Evolutionary conservation across 2,329 filamentous ascomycete genomes (phyloP).

Genomic region (Apiospora saccharicola): DNA sequence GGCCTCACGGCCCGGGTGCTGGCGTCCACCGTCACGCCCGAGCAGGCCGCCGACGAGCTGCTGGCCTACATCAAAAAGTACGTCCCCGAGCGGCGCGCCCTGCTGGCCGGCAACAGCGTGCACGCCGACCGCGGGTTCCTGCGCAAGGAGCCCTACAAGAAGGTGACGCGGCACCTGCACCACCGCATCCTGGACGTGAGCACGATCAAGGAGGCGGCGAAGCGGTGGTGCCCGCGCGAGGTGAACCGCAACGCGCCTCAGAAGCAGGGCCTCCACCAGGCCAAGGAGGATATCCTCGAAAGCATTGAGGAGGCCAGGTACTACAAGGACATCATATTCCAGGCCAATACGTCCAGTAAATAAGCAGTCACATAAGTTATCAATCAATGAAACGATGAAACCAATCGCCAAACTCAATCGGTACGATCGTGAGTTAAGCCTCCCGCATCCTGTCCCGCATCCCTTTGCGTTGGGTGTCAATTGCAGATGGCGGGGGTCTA

Average conservation of each 20-base stretch:
- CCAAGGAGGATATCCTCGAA: constrained; percentile 88
- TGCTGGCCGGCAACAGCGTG: constrained; percentile 92
- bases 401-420: constrained; percentile 6
- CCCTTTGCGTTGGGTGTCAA: neutral
- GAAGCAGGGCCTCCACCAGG: constrained; percentile 83
- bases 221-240: constrained; percentile 76
- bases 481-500: neutral
- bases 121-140: constrained; percentile 90
- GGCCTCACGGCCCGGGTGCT: constrained; percentile 82
- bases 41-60: constrained; percentile 75
- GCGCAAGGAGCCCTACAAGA: constrained; percentile 73
- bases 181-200: constrained; percentile 94
- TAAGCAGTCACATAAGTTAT: neutral
- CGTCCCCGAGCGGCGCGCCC: constrained; percentile 71
- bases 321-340: constrained; percentile 77
- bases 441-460: neutral
- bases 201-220: constrained; percentile 87
- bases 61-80: constrained; percentile 79
- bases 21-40: constrained; percentile 74
- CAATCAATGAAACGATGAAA: constrained; percentile 24
- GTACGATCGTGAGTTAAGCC: neutral
- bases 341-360: constrained; percentile 23
- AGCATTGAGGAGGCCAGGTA: constrained; percentile 92
- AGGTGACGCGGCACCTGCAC: constrained; percentile 79
- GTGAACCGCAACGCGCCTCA: constrained; percentile 68